phyloP scores from a whole-genome alignment of 1,284 basidiomycete species.

The Pisolithus thermaeus region DNA sequence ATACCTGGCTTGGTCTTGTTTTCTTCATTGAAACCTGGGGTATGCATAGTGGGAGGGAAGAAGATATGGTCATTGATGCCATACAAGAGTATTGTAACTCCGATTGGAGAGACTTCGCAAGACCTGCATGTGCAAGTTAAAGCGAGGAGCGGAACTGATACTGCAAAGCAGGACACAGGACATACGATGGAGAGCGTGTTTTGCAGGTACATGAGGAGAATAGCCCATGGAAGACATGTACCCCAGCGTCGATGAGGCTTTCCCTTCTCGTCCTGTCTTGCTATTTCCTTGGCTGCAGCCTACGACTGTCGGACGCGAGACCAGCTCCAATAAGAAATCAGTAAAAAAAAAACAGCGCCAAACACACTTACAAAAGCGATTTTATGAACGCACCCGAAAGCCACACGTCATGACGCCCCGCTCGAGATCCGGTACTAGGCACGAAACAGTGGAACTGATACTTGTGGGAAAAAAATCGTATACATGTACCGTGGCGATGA shows the following conservation, averaged over 20 bases:
- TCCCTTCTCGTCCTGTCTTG: conserved; percentile 45
- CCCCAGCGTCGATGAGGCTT: conserved; percentile 77
- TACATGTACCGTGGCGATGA: too few relatives aligned
- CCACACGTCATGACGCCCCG: conserved; percentile 36
- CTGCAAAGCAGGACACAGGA: conserved; percentile 10
- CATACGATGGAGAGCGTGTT: conserved; percentile 83
- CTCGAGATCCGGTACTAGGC: too few relatives aligned
- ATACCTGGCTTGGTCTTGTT: conserved; percentile 79
- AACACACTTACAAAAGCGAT: conserved; percentile 61
- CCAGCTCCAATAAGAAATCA: neutral
- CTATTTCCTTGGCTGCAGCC: conserved; percentile 73
- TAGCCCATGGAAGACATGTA: too few relatives aligned
- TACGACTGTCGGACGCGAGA: conserved; percentile 22
- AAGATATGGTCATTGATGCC: conserved; percentile 80
- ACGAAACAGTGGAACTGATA: too few relatives aligned
- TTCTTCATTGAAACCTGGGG: conserved; percentile 78
- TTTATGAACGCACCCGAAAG: conserved; percentile 74
- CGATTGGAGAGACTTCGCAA: conserved; percentile 81
- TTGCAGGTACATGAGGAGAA: conserved; percentile 81
- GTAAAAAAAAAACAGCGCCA: neutral
- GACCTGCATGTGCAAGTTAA: conserved; percentile 41
- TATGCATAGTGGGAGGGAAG: conserved; percentile 83
- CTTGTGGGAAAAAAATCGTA: too few relatives aligned
- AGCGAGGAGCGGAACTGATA: neutral
- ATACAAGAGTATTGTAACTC: conserved; percentile 82